Base-by-base conservation (phyloP, 257 asterid species). In the Salvia hispanica region DNA sequence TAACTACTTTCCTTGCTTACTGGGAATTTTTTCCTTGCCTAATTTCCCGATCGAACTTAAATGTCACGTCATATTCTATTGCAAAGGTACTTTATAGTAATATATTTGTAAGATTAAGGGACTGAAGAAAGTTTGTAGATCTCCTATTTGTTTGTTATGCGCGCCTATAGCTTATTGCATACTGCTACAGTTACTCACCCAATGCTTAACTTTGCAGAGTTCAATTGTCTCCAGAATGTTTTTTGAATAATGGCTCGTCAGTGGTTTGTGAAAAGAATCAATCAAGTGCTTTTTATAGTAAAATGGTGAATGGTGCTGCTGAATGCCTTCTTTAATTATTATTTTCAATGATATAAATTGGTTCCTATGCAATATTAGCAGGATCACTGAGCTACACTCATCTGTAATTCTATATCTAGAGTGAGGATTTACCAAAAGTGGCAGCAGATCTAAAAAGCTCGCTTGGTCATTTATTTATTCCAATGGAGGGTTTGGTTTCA, bases 401-500 rank as follows among this genome's bases (percentile, higher is more conserved):
- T 53, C 46, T 78, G 53, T 52, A 12, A 43, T 25, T 50, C 33
- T 34, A 15, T 73, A 72, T 65, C 40, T 64, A 10, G 40, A 25
- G 58, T 10, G n/a, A 56, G 72, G 53, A 47, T 56, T 11, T 16
- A 53, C 55, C 40, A 42, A 5, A 5, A 45, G 53, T 60, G 18
- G 58, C 25, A 21, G 71, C 42, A 66, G 56, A 42, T 72, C 66
- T 60, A 55, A 47, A 58, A 63, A 64, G 58, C 46, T 64, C 48
- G 48, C 43, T 45, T 70, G n/a, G 69, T 39, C 57, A 33, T 54
- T 51, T 56, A 45, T 33, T 60, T 52, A 40, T 53, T 63, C 51
- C 39, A 70, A 84, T 84, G 97, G 91, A 79, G 77, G 95, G 79
- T 77, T 50, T 69, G 48, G 83, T 71, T 69, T 75, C 9, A 37